These are phyloP conservation scores for Tetrahymena elliotti DNA, from an alignment of 73 alveolate species.

Conservation along the genomic window DNA sequence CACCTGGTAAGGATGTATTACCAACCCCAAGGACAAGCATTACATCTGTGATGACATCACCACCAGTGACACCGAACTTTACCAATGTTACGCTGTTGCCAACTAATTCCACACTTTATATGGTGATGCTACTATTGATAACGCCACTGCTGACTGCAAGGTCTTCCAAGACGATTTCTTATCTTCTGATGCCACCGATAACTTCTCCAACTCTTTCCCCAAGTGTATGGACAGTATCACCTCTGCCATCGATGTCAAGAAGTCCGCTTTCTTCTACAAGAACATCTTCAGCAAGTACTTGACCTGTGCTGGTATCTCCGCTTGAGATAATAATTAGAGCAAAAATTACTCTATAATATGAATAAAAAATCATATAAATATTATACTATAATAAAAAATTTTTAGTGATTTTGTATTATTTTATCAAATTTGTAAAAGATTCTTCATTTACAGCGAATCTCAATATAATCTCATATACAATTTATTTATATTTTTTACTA, in stretches of 20 bases:
- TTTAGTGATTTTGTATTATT: neutral
- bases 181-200: neutral
- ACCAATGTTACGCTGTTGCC: neutral
- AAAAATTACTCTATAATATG: neutral
- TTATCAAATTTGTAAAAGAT: neutral
- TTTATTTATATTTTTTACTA: neutral
- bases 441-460: neutral
- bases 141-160: neutral
- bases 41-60: neutral
- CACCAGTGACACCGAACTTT: neutral
- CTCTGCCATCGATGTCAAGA: neutral
- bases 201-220: neutral
- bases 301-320: neutral
- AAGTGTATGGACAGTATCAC: neutral
- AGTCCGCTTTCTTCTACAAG: neutral
- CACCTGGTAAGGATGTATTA: neutral
- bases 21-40: too few species aligned
- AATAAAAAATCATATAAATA: neutral
- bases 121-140: neutral
- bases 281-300: neutral
- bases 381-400: neutral
- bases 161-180: neutral
- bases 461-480: neutral
- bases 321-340: neutral
- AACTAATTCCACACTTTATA: neutral